Percentiles rank a stretch among this genome's conserved stretches.
phyloP scores from a whole-genome alignment of 202 grass and related monocot species.

The Carex sylvatica region DNA sequence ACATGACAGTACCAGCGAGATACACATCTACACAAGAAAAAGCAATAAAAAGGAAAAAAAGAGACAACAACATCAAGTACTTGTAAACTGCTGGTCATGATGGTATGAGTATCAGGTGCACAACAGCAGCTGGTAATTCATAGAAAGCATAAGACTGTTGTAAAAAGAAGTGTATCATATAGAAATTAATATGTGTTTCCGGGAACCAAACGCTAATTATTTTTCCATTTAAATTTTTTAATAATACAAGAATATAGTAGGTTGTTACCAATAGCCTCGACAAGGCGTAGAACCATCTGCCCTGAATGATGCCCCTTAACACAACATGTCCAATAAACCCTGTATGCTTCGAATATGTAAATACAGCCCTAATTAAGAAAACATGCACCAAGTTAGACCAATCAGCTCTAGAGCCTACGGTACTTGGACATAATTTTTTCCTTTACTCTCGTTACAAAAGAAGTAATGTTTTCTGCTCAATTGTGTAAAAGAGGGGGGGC shows the following conservation, averaged over 20 bases:
- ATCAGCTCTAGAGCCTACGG: background rate
- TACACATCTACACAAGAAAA: constrained; percentile 70
- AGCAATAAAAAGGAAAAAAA: background rate
- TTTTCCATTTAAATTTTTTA: background rate
- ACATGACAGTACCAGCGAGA: constrained; percentile 90
- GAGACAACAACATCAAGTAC: background rate
- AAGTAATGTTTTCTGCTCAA: background rate
- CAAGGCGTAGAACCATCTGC: constrained; percentile 93
- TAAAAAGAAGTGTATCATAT: background rate
- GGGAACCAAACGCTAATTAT: background rate
- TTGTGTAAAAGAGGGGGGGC: background rate
- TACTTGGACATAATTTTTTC: background rate
- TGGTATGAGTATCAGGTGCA: background rate
- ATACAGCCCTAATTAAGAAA: constrained; percentile 64
- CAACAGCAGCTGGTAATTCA: background rate
- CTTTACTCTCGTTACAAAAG: background rate
- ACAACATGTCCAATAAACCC: constrained; percentile 81
- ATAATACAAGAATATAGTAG: background rate
- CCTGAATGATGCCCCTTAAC: constrained; percentile 67
- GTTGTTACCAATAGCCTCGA: constrained; percentile 82
- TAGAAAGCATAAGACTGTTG: background rate
- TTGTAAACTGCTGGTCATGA: background rate
- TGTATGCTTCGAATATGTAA: constrained; percentile 86
- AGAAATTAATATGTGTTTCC: background rate
- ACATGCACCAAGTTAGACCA: constrained; percentile 5